A percentile compares a stretch with the other conserved stretches of the same genome.
Evolutionary conservation across 257 asterid species (phyloP).

Genomic region (Paulownia fortunei): DNA sequence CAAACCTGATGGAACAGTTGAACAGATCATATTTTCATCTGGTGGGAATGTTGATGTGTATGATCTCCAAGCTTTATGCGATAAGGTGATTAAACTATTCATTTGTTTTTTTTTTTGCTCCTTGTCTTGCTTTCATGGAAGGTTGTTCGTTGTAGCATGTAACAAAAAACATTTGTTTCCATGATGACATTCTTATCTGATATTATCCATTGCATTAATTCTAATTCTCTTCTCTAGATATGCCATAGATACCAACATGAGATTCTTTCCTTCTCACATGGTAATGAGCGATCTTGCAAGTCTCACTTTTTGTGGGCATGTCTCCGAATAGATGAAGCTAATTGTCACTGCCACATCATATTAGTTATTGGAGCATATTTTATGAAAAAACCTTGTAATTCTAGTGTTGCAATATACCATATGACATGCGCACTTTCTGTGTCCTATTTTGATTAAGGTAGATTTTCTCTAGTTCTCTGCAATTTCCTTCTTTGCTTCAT

Average conservation of each 20-base stretch:
- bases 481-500: constrained; percentile 16
- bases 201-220: constrained; percentile 1
- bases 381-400: no score
- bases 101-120: neutral
- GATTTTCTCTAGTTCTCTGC: no score
- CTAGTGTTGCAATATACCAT: no score
- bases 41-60: constrained; percentile 88
- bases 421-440: no score
- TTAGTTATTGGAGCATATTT: no score
- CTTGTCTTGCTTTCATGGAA: neutral
- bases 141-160: constrained; percentile 6
- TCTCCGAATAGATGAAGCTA: neutral
- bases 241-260: neutral
- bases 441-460: no score
- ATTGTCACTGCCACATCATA: neutral
- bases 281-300: neutral
- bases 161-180: neutral
- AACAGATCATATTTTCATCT: constrained; percentile 88
- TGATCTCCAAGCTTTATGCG: constrained; percentile 88
- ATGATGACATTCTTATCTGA: neutral
- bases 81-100: constrained; percentile 61
- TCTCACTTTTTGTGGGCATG: no score
- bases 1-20: constrained; percentile 74
- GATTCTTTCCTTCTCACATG: neutral
- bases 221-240: constrained; percentile 13